Evolutionary conservation across 108 stramenopile genomes (phyloP).

Genomic region (Cyclotella atomus): DNA sequence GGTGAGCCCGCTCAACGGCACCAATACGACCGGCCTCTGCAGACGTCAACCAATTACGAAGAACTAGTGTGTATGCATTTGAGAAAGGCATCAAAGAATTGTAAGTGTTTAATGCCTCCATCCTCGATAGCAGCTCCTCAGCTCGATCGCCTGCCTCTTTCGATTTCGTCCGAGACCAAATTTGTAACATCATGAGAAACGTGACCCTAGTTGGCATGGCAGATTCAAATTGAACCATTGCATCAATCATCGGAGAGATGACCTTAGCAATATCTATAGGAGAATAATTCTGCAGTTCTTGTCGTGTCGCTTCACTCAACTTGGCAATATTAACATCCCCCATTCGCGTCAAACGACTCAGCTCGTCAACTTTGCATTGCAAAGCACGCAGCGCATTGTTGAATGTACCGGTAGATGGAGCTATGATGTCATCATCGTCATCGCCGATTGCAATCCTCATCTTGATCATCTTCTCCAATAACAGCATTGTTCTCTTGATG

Average conservation of each 20-base stretch:
- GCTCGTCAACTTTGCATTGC: constrained; percentile 14
- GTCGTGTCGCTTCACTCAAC: neutral
- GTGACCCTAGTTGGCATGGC: constrained; percentile 32
- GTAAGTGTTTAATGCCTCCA: constrained; percentile 39
- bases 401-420: constrained; percentile 43
- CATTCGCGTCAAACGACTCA: neutral
- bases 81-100: constrained; percentile 22
- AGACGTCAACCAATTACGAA: constrained; percentile 42
- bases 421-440: constrained; percentile 5
- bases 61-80: constrained; percentile 24
- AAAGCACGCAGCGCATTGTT: constrained; percentile 45
- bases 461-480: constrained; percentile 36
- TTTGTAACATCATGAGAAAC: constrained; percentile 35
- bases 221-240: constrained; percentile 44
- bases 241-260: constrained; percentile 28
- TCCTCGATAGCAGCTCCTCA: constrained; percentile 47
- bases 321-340: neutral
- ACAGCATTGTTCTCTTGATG: constrained; percentile 13
- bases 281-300: neutral
- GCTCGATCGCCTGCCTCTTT: constrained; percentile 48
- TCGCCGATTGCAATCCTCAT: constrained; percentile 7
- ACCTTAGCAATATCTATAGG: constrained; percentile 19
- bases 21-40: constrained; percentile 32
- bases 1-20: constrained; percentile 45
- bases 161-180: constrained; percentile 41